Base-by-base conservation (phyloP, 2,329 filamentous ascomycete species). In the Cladosporium sphaerospermum region DNA sequence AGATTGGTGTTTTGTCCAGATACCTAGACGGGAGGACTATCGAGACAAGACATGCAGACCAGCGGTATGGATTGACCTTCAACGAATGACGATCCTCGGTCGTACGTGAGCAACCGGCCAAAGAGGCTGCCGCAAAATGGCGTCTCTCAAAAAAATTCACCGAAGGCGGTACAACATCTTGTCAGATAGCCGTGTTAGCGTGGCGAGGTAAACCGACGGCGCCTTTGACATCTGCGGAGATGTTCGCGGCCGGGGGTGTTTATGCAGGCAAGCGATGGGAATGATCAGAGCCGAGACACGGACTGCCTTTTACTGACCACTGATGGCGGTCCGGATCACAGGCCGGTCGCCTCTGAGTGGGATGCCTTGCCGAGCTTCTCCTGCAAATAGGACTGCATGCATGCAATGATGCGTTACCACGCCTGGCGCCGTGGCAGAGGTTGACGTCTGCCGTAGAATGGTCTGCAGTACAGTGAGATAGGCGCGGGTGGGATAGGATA, bases 161-260 rank as follows among this genome's bases (percentile, higher is more conserved):
- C 40, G 48, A 51, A 51, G 18, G 39, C 32, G 43, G 48, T 32
- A 44, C 32, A 10, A 28, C 31, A 13, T 33, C 42, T 37, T 34
- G 8, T 34, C 19, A 34, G 18, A 11, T 14, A 39, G 36, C 10
- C 32, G 13, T 14, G 48, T 37, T 51, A 51, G 48, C 40, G 48
- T 51, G 48, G 40, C 48, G 48, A 51, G 48, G 48, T 51, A 51
- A 44, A 51, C 48, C 48, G 48, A 51, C 40, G 36, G 40, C 19
- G n/a, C 28, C 13, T 51, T 51, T 51, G 48, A 51, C 48, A 51
- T 19, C 31, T 51, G 48, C 48, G 48, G 40, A 51, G 48, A 51
- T 51, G 48, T 51, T 51, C 48, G 48, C 48, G 31, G 37, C n/a
- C 37, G 39, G 32, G 43, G 40, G 48, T 5, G 3, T 14, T 9